Percentiles rank a stretch among this genome's conserved stretches.
These are phyloP conservation scores for Veloboletus limbatus DNA, from an alignment of 1,284 basidiomycete genomes.

Conservation along the genomic window DNA sequence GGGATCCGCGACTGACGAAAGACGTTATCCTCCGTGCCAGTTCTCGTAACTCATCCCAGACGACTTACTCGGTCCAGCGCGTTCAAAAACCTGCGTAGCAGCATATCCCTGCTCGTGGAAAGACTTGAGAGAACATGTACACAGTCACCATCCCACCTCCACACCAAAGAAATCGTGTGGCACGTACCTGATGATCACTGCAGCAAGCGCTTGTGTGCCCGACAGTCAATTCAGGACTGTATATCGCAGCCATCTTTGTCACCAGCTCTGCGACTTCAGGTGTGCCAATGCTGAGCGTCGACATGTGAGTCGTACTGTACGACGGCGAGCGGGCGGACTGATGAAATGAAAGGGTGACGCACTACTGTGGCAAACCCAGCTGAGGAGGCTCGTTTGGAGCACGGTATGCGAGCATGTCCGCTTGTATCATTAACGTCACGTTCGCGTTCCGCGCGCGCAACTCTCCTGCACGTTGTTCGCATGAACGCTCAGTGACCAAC, in stretches of 20 bases:
- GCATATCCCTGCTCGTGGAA: conserved; percentile 82
- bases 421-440: conserved; percentile 80
- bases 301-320: conserved; percentile 1
- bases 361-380: conserved; percentile 71
- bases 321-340: too few species aligned
- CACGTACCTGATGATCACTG: conserved; percentile 74
- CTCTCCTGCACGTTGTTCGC: conserved; percentile 42
- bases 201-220: conserved; percentile 81
- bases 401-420: conserved; percentile 86
- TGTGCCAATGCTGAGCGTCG: conserved; percentile 64
- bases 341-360: conserved; percentile 18
- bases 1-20: conserved; percentile 65
- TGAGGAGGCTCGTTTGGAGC: conserved; percentile 72
- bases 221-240: conserved; percentile 78
- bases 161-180: neutral
- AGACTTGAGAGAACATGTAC: conserved; percentile 55
- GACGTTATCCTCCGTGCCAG: neutral
- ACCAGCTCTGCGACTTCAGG: conserved; percentile 74
- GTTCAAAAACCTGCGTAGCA: conserved; percentile 79
- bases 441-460: conserved; percentile 57
- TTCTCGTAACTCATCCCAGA: neutral
- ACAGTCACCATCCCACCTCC: neutral
- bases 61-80: conserved; percentile 67
- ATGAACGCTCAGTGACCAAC: neutral
- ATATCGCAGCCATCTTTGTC: conserved; percentile 67